Evolutionary conservation across 768 basidiomycete species (phyloP).

Genomic region (Tubosaeta sp.): DNA sequence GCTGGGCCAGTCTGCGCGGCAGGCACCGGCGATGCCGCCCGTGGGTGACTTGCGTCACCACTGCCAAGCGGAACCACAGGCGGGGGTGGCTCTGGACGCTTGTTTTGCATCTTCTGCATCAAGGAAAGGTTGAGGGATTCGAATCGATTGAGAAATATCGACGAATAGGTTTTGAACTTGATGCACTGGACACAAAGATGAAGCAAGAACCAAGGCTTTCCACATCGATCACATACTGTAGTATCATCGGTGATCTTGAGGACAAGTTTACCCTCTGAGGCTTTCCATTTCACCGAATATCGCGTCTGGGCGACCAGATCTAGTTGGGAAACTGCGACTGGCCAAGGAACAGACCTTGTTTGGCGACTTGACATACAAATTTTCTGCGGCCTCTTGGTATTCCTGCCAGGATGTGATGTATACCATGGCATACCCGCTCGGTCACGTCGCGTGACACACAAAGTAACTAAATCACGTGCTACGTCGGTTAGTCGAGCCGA

Average conservation of each 20-base stretch:
- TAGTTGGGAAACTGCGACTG: background rate
- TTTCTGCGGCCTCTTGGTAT: slow-evolving; percentile 86
- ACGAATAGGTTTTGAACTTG: slow-evolving; percentile 94
- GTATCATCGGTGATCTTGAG: slow-evolving; percentile 92
- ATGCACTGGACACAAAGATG: slow-evolving; percentile 58
- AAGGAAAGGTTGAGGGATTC: slow-evolving; percentile 85
- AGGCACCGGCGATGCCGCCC: slow-evolving; percentile 32
- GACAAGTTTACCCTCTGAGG: slow-evolving; percentile 80
- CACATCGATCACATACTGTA: slow-evolving; percentile 53
- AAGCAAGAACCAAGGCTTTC: background rate
- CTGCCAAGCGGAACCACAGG: slow-evolving; percentile 8
- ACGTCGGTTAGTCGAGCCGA: background rate
- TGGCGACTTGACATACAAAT: slow-evolving; percentile 76
- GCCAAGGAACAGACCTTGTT: slow-evolving; percentile 49
- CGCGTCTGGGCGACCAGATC: slow-evolving; percentile 54
- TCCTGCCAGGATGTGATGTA: slow-evolving; percentile 90
- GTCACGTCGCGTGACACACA: slow-evolving; percentile 11
- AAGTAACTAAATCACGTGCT: slow-evolving; percentile 12
- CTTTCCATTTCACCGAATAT: slow-evolving; percentile 90
- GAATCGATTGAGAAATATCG: slow-evolving; percentile 94
- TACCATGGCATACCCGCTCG: slow-evolving; percentile 41
- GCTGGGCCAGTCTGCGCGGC: slow-evolving; percentile 32
- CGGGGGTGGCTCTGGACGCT: slow-evolving; percentile 34
- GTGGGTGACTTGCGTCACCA: slow-evolving; percentile 24
- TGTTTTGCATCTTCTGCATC: slow-evolving; percentile 84